Evolutionary conservation across 768 basidiomycete species (phyloP).

Genomic region (Tylopilus subfusipes): DNA sequence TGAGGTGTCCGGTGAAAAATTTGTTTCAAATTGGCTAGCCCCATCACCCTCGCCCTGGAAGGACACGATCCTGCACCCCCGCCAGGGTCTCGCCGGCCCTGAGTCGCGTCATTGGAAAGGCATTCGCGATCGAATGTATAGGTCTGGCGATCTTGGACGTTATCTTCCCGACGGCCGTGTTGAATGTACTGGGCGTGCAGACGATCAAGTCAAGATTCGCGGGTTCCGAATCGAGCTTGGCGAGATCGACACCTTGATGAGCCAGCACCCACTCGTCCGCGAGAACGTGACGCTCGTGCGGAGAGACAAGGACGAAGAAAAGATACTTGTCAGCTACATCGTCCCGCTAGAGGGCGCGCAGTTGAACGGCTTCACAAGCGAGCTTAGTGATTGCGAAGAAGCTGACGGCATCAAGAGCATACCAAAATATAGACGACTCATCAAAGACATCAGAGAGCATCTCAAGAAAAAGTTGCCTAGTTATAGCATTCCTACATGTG

Average conservation of each 20-base stretch:
- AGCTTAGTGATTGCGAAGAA: slow-evolving; percentile 47
- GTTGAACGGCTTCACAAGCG: slow-evolving; percentile 69
- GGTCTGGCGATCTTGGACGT: slow-evolving; percentile 93
- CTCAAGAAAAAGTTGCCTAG: slow-evolving; percentile 95
- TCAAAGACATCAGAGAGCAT: slow-evolving; percentile 92
- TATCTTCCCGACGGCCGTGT: slow-evolving; percentile 91
- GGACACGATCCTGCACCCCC: slow-evolving; percentile 72
- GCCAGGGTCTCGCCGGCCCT: slow-evolving; percentile 52
- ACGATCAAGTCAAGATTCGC: slow-evolving; percentile 99
- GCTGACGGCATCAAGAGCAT: slow-evolving; percentile 70
- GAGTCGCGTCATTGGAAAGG: slow-evolving; percentile 90
- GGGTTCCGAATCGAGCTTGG: slow-evolving; percentile 98
- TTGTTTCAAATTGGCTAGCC: slow-evolving; percentile 92
- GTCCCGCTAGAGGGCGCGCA: slow-evolving; percentile 76
- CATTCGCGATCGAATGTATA: slow-evolving; percentile 95
- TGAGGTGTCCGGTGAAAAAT: slow-evolving; percentile 83
- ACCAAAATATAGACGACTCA: slow-evolving; percentile 77
- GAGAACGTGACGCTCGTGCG: slow-evolving; percentile 98
- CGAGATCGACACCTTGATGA: slow-evolving; percentile 95
- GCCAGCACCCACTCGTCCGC: slow-evolving; percentile 87
- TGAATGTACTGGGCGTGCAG: slow-evolving; percentile 95
- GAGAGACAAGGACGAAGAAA: slow-evolving; percentile 98
- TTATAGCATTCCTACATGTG: slow-evolving; percentile 89
- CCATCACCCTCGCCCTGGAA: slow-evolving; percentile 42
- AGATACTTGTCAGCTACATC: slow-evolving; percentile 96